Evolutionary conservation across 805 yeast genomes (phyloP).

Genomic region (Danielia oregonensis): DNA sequence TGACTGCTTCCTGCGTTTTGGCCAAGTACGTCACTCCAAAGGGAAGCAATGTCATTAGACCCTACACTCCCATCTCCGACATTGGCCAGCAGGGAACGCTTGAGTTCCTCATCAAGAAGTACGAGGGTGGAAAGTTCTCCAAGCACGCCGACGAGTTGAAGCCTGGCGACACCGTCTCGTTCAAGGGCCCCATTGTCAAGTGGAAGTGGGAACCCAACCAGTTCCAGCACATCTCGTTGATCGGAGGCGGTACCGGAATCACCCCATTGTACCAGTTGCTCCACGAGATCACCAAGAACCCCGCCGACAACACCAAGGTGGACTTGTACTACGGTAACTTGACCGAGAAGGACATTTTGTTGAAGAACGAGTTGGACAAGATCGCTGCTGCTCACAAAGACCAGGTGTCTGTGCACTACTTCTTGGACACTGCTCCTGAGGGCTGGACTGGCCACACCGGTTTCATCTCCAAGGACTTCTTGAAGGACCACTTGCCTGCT

Average conservation of each 20-base stretch:
- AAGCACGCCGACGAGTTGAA: conserved; percentile 67
- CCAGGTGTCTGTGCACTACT: conserved; percentile 73
- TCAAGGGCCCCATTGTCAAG: conserved; percentile 92
- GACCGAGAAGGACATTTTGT: conserved; percentile 73
- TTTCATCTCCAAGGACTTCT: conserved; percentile 71
- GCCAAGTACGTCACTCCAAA: conserved; percentile 79
- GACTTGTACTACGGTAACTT: conserved; percentile 76
- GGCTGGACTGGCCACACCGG: conserved; percentile 64
- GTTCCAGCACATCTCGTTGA: conserved; percentile 70
- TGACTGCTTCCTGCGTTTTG: conserved; percentile 73
- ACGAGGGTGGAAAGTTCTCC: conserved; percentile 82
- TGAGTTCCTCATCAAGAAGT: conserved; percentile 78
- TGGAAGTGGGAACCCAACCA: conserved; percentile 89
- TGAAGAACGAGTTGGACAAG: conserved; percentile 72
- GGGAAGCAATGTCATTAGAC: conserved; percentile 84
- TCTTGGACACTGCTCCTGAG: conserved; percentile 63
- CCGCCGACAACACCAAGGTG: conserved; percentile 85
- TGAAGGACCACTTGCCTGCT: conserved; percentile 57
- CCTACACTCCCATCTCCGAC: conserved; percentile 83
- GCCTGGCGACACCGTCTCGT: conserved; percentile 75
- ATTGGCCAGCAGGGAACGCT: conserved; percentile 66
- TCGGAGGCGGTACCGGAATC: conserved; percentile 97
- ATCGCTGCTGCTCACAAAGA: conserved; percentile 67
- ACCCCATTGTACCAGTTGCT: conserved; percentile 91
- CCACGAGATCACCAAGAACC: conserved; percentile 71